Evolutionary conservation across 2,329 filamentous ascomycete genomes (phyloP).

Genomic region (Phialocephala subalpina): DNA sequence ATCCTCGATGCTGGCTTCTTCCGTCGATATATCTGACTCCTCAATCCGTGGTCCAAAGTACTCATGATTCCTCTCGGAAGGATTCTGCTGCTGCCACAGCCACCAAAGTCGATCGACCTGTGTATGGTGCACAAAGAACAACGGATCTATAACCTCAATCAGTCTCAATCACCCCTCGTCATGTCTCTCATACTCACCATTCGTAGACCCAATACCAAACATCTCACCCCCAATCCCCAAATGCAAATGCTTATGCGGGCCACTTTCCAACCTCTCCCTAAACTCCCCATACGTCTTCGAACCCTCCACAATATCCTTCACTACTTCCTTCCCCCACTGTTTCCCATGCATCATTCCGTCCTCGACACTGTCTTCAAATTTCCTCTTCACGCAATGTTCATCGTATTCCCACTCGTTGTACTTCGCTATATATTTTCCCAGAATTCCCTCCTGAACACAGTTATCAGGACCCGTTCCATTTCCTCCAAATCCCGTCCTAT

Average conservation of each 20-base stretch:
- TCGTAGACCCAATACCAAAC: not conserved
- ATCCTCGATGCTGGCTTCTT: conserved; percentile 3
- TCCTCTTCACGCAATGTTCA: conserved; percentile 4
- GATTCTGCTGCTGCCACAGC: conserved; percentile 43
- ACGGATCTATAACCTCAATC: too few relatives aligned
- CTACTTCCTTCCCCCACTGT: not conserved
- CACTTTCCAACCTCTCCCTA: conserved; percentile 2
- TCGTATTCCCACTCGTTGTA: not conserved
- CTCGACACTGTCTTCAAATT: not conserved
- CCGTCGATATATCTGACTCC: not conserved
- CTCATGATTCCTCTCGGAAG: not conserved
- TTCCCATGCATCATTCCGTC: conserved; percentile 1
- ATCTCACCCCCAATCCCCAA: conserved; percentile 7
- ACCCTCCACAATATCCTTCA: conserved; percentile 1
- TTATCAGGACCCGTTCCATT: not conserved
- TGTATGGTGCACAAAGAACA: conserved; percentile 46
- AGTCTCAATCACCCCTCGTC: conserved; percentile 42
- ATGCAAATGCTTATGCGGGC: conserved; percentile 6
- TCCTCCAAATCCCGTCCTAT: not conserved
- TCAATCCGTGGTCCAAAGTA: not conserved
- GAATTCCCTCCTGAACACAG: conserved; percentile 3
- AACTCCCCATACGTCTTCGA: not conserved
- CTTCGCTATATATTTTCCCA: not conserved
- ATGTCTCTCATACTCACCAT: not conserved
- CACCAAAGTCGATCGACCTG: conserved; percentile 42